Evolutionary conservation across 2,329 filamentous ascomycete species (phyloP).

Genomic region (Drechslera avenae): DNA sequence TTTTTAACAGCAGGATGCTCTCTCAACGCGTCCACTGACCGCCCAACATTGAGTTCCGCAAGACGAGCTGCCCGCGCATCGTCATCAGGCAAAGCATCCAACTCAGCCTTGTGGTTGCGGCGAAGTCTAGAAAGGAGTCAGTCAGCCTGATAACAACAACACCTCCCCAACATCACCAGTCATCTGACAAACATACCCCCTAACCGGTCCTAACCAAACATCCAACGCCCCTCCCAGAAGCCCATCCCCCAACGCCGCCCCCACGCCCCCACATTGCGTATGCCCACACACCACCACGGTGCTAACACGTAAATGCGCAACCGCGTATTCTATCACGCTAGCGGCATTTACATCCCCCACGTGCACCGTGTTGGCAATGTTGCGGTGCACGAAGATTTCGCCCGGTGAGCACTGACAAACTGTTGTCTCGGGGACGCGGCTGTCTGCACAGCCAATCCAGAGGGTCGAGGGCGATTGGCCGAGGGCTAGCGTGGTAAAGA

Average conservation of each 20-base stretch:
- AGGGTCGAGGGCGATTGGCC: constrained; percentile 72
- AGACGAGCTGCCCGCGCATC: constrained; percentile 64
- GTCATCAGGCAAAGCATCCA: constrained; percentile 53
- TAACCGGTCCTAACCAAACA: constrained; percentile 64
- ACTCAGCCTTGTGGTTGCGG: constrained; percentile 57
- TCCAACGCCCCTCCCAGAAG: constrained; percentile 64
- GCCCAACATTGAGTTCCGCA: constrained; percentile 76
- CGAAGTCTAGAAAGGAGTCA: constrained; percentile 51
- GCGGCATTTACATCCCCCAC: constrained; percentile 71
- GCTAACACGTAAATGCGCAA: constrained; percentile 70
- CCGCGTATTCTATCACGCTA: constrained; percentile 79
- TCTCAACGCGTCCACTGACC: constrained; percentile 69
- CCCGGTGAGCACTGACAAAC: constrained; percentile 79
- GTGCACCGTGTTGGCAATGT: constrained; percentile 73
- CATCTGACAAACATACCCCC: constrained; percentile 41
- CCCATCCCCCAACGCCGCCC: constrained; percentile 60
- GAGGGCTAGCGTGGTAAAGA: constrained; percentile 70
- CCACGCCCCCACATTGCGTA: constrained; percentile 64
- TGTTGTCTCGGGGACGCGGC: constrained; percentile 81
- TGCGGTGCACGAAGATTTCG: constrained; percentile 87
- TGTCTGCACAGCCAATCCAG: constrained; percentile 89
- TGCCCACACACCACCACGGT: constrained; percentile 67
- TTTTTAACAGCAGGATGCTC: constrained; percentile 72
- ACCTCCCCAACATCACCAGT: no score
- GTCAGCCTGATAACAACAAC: neutral